Base-by-base conservation (phyloP, 768 basidiomycete genomes). In the Mycena crocata region DNA sequence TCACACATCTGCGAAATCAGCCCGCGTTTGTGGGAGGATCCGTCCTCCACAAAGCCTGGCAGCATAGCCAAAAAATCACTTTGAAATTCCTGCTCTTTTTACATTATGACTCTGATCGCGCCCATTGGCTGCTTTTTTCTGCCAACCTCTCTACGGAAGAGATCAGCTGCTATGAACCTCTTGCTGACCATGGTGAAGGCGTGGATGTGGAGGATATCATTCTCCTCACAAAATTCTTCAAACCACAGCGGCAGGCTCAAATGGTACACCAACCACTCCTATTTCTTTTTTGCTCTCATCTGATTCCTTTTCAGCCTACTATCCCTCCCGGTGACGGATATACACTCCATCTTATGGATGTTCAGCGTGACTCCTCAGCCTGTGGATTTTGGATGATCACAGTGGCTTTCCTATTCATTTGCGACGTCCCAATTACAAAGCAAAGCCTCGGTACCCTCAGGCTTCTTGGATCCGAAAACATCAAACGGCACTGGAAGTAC, bases 351-450 rank as follows among this genome's bases (percentile, higher is more conserved):
- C 3, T 9, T 1, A 48, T 61, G 17, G 49, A 61, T 15, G 23
- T 61, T 10, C 59, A 61, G 19, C 19, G 21, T 2, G 59, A 61
- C 17, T 24, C n/a, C 5, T 24, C 35, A 2, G 50, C 59, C 5
- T 61, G 59, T 17, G 59, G 59, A 5, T 61, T 61, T 12, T 61
- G 59, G 59, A 49, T 61, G 49, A 31, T n/a, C 3, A 61, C 49
- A 1, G 23, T 51, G 3, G 49, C 49, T 0, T 24, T 61, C n/a
- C 7, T 61, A 23, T 19, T 51, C 15, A 28, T 51, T n/a, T 50
- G 59, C 21, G 39, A 42, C 1, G n/a, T 61, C 19, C 24, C 23
- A 10, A 44, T 61, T 9, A n/a, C 13, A 6, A 28, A 40, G 8
- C 3, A 14, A 3, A 14, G 19, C n/a, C 21, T 48, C n/a, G n/a